Conservation (phyloP, 2,329 filamentous ascomycete species). For the Tolypocladium amazonense region DNA sequence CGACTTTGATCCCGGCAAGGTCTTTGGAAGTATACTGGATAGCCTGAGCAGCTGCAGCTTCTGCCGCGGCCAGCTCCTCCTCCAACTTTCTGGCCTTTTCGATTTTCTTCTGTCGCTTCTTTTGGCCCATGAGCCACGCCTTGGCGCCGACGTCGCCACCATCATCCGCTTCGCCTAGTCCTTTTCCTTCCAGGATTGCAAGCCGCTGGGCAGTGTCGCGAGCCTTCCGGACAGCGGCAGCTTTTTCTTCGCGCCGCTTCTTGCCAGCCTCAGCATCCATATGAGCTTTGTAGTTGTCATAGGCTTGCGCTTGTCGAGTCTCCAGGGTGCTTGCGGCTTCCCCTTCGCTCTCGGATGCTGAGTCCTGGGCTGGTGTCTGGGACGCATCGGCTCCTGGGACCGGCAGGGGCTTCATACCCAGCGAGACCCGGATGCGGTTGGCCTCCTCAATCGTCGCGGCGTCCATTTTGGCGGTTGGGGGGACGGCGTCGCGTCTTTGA, state of each 20-base stretch:
- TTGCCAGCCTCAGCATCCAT: conserved; percentile 67
- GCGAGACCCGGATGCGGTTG: conserved; percentile 79
- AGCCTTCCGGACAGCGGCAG: conserved; percentile 76
- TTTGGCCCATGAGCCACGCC: conserved; percentile 78
- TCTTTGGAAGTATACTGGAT: conserved; percentile 73
- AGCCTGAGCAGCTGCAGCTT: conserved; percentile 52
- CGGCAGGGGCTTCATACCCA: conserved; percentile 83
- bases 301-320: conserved; percentile 60
- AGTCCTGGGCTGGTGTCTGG: conserved; percentile 29
- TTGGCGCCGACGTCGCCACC: conserved; percentile 63
- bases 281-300: conserved; percentile 59
- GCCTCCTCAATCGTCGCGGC: conserved; percentile 80
- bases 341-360: conserved; percentile 49
- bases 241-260: conserved; percentile 66
- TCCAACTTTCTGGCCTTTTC: conserved; percentile 62
- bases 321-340: conserved; percentile 77
- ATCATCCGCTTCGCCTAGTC: conserved; percentile 66
- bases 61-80: conserved; percentile 68
- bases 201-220: conserved; percentile 73
- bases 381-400: conserved; percentile 54
- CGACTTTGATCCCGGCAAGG: conserved; percentile 82
- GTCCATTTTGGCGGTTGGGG: conserved; percentile 34
- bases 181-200: conserved; percentile 67
- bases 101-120: conserved; percentile 90
- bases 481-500: not conserved